Conservation (phyloP, 768 basidiomycete genomes). For the Mycena pura region DNA sequence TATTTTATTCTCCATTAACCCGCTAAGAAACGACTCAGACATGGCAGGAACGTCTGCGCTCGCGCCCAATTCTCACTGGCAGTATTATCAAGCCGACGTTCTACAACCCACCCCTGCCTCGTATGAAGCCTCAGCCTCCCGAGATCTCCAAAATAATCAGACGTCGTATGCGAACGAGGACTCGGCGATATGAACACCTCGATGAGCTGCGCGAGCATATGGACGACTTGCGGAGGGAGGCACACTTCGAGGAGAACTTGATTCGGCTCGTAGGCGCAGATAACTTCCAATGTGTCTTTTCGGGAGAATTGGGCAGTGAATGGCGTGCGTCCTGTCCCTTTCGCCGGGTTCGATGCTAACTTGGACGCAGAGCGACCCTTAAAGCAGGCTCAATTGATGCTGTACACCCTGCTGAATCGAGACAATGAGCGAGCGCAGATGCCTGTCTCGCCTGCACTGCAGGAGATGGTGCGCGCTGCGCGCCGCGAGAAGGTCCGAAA, state of each 20-base stretch:
- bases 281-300: slow-evolving; percentile 26
- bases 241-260: slow-evolving; percentile 25
- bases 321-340: slow-evolving; percentile 50
- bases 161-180: slow-evolving; percentile 44
- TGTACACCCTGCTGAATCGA: slow-evolving; percentile 42
- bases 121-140: slow-evolving; percentile 79
- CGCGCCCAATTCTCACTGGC: slow-evolving; percentile 76
- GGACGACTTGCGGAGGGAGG: slow-evolving; percentile 42
- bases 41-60: slow-evolving; percentile 59
- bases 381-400: slow-evolving; percentile 32
- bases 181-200: slow-evolving; percentile 48
- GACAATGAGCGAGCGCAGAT: slow-evolving; percentile 50
- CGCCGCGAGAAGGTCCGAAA: slow-evolving; percentile 66
- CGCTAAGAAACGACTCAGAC: slow-evolving; percentile 43
- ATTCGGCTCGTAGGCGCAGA: slow-evolving; percentile 3
- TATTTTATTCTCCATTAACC: background rate
- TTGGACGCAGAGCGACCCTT: slow-evolving; percentile 45
- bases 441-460: slow-evolving; percentile 55
- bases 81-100: slow-evolving; percentile 68
- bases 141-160: slow-evolving; percentile 76
- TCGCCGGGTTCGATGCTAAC: background rate
- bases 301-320: slow-evolving; percentile 25
- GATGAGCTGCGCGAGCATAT: slow-evolving; percentile 38
- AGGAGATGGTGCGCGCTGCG: slow-evolving; percentile 59
- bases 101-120: slow-evolving; percentile 75